Conservation (phyloP, 2,329 filamentous ascomycete genomes). For the Penicillium concentricum region DNA sequence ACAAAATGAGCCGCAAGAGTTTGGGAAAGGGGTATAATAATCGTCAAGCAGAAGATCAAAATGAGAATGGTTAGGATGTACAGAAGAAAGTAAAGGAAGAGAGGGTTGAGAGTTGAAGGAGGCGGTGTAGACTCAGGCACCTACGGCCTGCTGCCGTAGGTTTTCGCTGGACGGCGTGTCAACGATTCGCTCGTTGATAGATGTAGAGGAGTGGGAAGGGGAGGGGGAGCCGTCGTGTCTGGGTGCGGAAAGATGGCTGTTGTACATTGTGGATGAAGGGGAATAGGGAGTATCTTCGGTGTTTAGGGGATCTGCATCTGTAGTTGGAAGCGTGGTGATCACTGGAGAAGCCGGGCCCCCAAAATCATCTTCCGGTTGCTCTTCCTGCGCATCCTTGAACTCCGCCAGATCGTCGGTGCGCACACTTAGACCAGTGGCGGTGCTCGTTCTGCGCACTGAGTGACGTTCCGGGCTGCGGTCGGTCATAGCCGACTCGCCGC, state of each 20-base stretch:
- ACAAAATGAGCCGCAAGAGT: slow-evolving; percentile 11
- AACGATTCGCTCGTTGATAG: slow-evolving; percentile 18
- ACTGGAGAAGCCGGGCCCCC: slow-evolving; percentile 2
- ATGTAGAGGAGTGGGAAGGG: slow-evolving; percentile 16
- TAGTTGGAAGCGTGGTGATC: background rate
- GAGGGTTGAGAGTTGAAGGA: background rate
- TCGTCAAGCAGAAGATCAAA: slow-evolving; percentile 14
- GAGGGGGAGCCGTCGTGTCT: slow-evolving; percentile 12
- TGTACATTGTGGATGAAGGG: slow-evolving; percentile 9
- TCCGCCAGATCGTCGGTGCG: slow-evolving; percentile 26
- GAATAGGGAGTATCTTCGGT: background rate
- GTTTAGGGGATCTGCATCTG: background rate
- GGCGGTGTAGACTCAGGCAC: slow-evolving; percentile 11
- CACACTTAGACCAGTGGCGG: slow-evolving; percentile 61
- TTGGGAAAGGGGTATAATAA: slow-evolving; percentile 16
- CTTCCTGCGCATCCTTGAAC: slow-evolving; percentile 24
- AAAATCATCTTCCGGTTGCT: slow-evolving; percentile 13
- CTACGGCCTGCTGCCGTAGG: slow-evolving; percentile 23
- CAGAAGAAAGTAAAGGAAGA: slow-evolving; percentile 10
- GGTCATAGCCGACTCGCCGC: slow-evolving; percentile 29
- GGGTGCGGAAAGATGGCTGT: slow-evolving; percentile 14
- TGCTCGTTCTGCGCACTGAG: slow-evolving; percentile 65
- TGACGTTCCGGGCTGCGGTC: slow-evolving; percentile 48
- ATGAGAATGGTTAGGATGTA: slow-evolving; percentile 20
- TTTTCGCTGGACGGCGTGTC: slow-evolving; percentile 22